Evolutionary conservation across 116 monocot species (phyloP), one percentile per base, ranked within the genome.

Genomic region (Posidonia oceanica): DNA sequence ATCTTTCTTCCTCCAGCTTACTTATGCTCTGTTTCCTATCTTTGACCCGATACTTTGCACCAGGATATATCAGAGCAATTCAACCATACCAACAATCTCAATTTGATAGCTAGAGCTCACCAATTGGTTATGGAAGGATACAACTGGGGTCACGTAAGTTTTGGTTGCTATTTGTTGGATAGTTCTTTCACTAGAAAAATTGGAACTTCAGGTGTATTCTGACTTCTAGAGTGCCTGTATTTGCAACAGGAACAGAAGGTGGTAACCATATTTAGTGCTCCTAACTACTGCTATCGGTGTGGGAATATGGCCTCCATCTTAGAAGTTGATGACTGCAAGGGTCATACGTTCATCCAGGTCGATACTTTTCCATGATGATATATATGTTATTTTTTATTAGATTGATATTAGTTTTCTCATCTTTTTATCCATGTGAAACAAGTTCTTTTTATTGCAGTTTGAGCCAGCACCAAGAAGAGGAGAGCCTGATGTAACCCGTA

Each of bases 31-130:
- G 13, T 23, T 72, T 3, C 5, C 39, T 22, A n/a, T n/a, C 51
- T 29, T 72, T 12, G 8, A 59, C 39, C 16, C 7, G 36, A 36
- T 23, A 2, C 15, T n/a, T 41, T 69, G n/a, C 52, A 11, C 71
- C 86, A 94, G 94, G 94, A 94, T 83, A 94, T 94, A 83, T 90
- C 94, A 4, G 90, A 94, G 83, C 90, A 94, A 68, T 94, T 94
- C 76, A 87, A 90, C 75, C 87, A 94, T 63, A 85, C 81, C 42
- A 94, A 94, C 78, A 87, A 82, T 70, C 76, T 94, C 58, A 90
- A 87, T 67, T 78, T 94, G 81, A 94, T 94, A 72, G 94, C 94
- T 14, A 85, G 94, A 85, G 94, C 90, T 64, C 94, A 94, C 80
- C 94, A 94, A 64, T 73, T 94, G 65, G 94, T 94, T 61, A 94